A percentile compares a stretch with the other conserved stretches of the same genome.
Evolutionary conservation across 768 basidiomycete species (phyloP).

Genomic region (Cubamyces lactineus): DNA sequence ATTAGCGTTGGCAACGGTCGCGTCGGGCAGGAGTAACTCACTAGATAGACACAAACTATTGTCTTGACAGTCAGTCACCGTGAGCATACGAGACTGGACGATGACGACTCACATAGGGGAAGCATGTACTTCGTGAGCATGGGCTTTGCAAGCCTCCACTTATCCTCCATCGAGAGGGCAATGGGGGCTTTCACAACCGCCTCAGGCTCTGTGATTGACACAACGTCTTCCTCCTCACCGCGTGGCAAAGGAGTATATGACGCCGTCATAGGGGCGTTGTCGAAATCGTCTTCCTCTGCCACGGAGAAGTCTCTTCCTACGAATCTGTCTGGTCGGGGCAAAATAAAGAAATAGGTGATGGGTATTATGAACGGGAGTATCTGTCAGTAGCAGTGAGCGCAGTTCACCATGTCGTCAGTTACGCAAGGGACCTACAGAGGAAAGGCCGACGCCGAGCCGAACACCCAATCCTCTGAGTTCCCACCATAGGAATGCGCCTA

Average conservation of each 20-base stretch:
- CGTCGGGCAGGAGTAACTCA: conserved; percentile 36
- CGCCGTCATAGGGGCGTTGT: conserved; percentile 6
- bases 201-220: conserved; percentile 1
- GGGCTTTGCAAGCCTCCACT: conserved; percentile 81
- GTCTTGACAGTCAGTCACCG: neutral
- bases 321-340: conserved; percentile 65
- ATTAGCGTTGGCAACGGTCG: neutral
- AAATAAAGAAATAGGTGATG: conserved; percentile 72
- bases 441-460: conserved; percentile 77
- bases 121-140: conserved; percentile 85
- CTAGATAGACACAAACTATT: conserved; percentile 63
- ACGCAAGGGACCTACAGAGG: conserved; percentile 65
- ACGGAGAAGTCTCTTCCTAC: conserved; percentile 42
- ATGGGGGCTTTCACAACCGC: conserved; percentile 27
- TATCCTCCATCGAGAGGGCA: conserved; percentile 69
- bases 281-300: conserved; percentile 42
- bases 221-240: conserved; percentile 3
- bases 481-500: conserved; percentile 96
- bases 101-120: conserved; percentile 73
- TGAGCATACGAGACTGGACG: neutral
- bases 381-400: conserved; percentile 43
- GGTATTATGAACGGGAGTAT: conserved; percentile 83
- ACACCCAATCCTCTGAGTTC: conserved; percentile 85
- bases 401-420: neutral
- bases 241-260: conserved; percentile 14